Conservation (phyloP, 805 yeast genomes). For the Lachancea nothofagi region DNA sequence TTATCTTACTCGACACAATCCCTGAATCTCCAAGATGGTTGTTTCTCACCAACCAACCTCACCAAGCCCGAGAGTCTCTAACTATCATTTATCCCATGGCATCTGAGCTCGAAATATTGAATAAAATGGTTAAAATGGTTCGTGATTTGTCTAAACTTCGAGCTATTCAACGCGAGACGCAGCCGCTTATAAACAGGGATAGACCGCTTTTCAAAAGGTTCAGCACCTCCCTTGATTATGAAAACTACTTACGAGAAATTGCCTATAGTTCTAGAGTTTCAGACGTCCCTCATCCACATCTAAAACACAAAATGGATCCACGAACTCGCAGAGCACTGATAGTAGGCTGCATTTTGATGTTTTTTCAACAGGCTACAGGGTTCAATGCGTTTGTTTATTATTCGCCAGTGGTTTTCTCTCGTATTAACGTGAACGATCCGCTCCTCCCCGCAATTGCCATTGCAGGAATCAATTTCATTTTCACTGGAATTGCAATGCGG, state of each 20-base stretch:
- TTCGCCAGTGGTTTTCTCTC: constrained; percentile 50
- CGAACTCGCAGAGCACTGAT: constrained; percentile 37
- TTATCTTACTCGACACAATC: constrained; percentile 37
- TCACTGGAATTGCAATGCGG: constrained; percentile 48
- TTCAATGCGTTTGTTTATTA: constrained; percentile 60
- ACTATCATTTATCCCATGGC: constrained; percentile 41
- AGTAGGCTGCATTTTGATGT: constrained; percentile 47
- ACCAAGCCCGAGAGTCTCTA: constrained; percentile 40
- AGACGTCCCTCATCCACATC: background rate
- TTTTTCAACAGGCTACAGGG: constrained; percentile 57
- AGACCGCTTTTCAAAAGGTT: constrained; percentile 20
- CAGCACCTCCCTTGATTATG: constrained; percentile 7
- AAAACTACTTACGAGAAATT: background rate
- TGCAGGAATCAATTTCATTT: constrained; percentile 50
- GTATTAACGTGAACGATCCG: constrained; percentile 49
- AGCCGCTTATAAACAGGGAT: constrained; percentile 33
- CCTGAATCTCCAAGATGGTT: constrained; percentile 49
- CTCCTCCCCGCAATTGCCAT: constrained; percentile 49
- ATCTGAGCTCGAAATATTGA: constrained; percentile 38
- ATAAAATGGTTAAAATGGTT: constrained; percentile 44
- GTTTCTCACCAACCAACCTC: constrained; percentile 30
- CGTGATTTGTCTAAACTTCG: constrained; percentile 37
- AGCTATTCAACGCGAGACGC: constrained; percentile 24
- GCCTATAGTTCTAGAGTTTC: constrained; percentile 1
- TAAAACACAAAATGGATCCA: constrained; percentile 25